Conservation (phyloP, 2,329 filamentous ascomycete genomes). For the Neurospora sp. region DNA sequence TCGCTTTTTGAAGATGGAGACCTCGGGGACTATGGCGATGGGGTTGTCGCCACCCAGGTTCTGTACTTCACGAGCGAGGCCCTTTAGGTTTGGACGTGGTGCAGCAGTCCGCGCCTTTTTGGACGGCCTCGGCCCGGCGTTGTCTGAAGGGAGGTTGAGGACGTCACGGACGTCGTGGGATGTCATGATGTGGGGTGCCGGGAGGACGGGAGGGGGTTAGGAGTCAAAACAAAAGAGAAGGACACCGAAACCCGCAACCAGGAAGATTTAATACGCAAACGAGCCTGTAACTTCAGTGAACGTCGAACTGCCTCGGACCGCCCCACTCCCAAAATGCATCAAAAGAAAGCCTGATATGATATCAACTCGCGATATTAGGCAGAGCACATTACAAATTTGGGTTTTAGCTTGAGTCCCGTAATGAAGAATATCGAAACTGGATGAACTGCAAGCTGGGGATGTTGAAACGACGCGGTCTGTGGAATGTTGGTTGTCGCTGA, state of each 20-base stretch:
- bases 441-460: not conserved
- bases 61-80: slow-evolving; percentile 56
- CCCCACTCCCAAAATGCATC: not conserved
- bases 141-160: slow-evolving; percentile 64
- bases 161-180: slow-evolving; percentile 81
- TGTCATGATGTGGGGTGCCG: slow-evolving; percentile 43
- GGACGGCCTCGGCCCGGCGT: slow-evolving; percentile 42
- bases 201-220: slow-evolving; percentile 4
- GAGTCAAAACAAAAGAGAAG: not conserved
- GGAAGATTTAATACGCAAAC: not conserved
- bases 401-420: not conserved
- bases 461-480: not conserved
- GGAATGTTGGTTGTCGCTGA: not conserved
- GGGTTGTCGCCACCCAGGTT: slow-evolving; percentile 57
- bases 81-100: slow-evolving; percentile 51
- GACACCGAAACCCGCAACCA: not conserved
- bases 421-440: not conserved
- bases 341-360: not conserved
- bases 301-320: not conserved
- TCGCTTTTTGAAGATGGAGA: slow-evolving; percentile 49
- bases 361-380: not conserved
- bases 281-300: not conserved
- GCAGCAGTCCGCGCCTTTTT: slow-evolving; percentile 67
- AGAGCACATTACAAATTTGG: not conserved
- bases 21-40: slow-evolving; percentile 55